These are phyloP conservation scores for Aspergillus ostianus DNA, from an alignment of 495 filamentous ascomycete species.

Conservation along the genomic window DNA sequence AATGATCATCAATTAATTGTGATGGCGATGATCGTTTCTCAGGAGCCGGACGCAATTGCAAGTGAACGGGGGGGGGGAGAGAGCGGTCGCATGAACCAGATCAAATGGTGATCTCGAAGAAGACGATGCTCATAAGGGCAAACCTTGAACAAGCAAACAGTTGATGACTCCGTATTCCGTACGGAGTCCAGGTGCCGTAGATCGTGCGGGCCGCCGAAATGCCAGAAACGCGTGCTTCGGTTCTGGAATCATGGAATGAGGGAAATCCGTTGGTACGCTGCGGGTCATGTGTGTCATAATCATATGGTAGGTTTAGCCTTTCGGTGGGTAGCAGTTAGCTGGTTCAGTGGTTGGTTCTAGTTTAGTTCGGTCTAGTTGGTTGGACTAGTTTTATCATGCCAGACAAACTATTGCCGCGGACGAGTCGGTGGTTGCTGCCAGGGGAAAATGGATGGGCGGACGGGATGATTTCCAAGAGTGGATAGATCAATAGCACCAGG, in stretches of 20 bases:
- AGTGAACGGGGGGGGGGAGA: not conserved
- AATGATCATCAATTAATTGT: constrained; percentile 5
- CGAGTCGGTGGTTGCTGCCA: not conserved
- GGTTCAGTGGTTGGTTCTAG: too few species aligned
- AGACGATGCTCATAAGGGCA: too few species aligned
- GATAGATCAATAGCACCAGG: not conserved
- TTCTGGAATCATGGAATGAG: constrained; percentile 8
- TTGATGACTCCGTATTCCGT: not conserved
- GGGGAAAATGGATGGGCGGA: not conserved
- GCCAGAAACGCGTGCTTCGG: not conserved
- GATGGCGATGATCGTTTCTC: not conserved
- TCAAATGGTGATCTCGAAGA: too few species aligned
- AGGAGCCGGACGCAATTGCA: not conserved
- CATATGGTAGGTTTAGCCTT: not conserved
- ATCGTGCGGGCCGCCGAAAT: constrained; percentile 8
- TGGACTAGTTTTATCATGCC: not conserved
- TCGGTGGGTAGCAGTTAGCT: not conserved
- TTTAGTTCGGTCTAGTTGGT: not conserved
- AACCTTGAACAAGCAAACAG: not conserved
- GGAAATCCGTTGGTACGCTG: constrained; percentile 1
- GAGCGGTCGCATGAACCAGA: not conserved
- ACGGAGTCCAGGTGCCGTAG: not conserved
- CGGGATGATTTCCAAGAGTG: not conserved
- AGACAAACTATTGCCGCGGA: not conserved
- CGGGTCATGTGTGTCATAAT: constrained; percentile 6